These are phyloP conservation scores for Spathaspora boniae DNA, from an alignment of 805 yeast genomes.

Conservation along the genomic window DNA sequence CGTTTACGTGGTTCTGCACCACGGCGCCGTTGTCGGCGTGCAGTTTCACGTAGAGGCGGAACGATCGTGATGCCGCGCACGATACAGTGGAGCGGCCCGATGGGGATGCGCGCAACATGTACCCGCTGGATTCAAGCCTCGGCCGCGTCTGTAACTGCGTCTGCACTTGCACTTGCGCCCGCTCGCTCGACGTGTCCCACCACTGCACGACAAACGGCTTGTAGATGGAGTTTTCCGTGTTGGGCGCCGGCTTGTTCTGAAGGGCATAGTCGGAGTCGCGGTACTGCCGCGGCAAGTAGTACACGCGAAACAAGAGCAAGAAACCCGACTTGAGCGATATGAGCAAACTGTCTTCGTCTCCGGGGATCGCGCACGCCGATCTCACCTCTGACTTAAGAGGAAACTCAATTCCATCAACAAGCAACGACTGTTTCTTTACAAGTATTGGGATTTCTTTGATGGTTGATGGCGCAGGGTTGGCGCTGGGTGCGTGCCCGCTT, in stretches of 20 bases:
- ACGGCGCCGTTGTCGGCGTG: conserved; percentile 35
- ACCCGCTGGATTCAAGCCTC: conserved; percentile 18
- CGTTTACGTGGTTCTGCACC: conserved; percentile 35
- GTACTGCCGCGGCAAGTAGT: conserved; percentile 28
- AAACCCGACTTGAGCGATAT: conserved; percentile 39
- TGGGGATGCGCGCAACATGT: conserved; percentile 29
- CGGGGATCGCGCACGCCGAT: conserved; percentile 23
- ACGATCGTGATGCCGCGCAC: conserved; percentile 30
- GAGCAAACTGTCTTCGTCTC: conserved; percentile 36
- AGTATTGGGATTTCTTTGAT: conserved; percentile 19
- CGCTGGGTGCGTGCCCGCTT: background rate
- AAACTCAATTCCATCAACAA: conserved; percentile 28
- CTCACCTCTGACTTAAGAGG: conserved; percentile 30
- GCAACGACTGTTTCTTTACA: conserved; percentile 29
- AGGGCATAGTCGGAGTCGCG: conserved; percentile 20
- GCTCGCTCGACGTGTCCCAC: conserved; percentile 35
- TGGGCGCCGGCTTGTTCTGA: too few species aligned
- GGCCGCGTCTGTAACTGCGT: too few species aligned
- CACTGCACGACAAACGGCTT: conserved; percentile 49
- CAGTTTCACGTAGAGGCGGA: conserved; percentile 36
- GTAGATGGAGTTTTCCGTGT: too few species aligned
- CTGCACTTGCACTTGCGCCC: too few species aligned
- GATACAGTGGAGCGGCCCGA: conserved; percentile 39
- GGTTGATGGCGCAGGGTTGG: background rate
- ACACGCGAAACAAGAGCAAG: conserved; percentile 37